Base-by-base conservation (phyloP, 495 filamentous ascomycete genomes). In the Aspergillus egyptiacus region DNA sequence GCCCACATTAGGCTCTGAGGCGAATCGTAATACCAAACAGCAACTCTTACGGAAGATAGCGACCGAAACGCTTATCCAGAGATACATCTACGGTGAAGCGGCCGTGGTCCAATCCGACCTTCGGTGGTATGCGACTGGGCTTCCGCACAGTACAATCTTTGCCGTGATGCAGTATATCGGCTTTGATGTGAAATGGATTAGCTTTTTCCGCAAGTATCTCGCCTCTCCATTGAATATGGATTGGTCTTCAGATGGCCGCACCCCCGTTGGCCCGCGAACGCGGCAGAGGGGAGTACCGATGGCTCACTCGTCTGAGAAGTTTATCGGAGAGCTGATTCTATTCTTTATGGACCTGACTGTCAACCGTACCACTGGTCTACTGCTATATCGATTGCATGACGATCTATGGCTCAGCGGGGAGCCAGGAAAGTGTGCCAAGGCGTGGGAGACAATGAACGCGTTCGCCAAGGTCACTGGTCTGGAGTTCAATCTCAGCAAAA, bases 341-440 rank as follows among this genome's bases (percentile, higher is more conserved):
- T 83, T 82, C 59, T 76, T 73, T 50, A 66, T 83, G 48, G 81
- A 84, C 52, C 75, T 75, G 33, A 61, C 78, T 0, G 71, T 84
- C 18, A 82, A 81, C 50, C 70, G 77, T 30, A 57, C 59, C 0
- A 73, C 80, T 0, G 61, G 71, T 5, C 65, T 77, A 18, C 63
- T 74, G 18, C 55, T 82, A 28, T 75, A 76, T 55, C 73, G 78
- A 9, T 67, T 81, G 38, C 72, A 81, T 51, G 80, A 82, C 46
- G 79, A 83, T 45, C 65, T 82, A 36, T 84, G 80, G 80, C 70
- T 82, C 31, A 81, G 72, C 6, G 61, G 63, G 0, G 65, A 74
- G n/a, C 73, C 78, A 6, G 51, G 59, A 0, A 65, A 61, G 5
- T 73, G 73, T 25, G 72, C 69, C 5, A 70, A 64, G 22, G 78